Evolutionary conservation across 2,329 filamentous ascomycete species (phyloP).

Genomic region (Venturia oleaginea): DNA sequence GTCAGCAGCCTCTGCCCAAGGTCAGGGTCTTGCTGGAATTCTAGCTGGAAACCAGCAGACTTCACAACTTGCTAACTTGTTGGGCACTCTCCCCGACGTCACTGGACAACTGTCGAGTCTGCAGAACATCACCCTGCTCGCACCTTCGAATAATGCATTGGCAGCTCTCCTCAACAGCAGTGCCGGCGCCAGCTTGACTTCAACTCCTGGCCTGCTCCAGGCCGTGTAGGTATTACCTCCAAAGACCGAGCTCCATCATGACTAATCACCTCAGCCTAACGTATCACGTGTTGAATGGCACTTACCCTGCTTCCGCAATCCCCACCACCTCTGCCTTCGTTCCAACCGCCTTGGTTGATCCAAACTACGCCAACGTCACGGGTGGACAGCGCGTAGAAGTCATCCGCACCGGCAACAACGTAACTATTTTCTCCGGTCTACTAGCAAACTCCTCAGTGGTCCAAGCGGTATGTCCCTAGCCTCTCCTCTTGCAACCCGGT

Average conservation of each 20-base stretch:
- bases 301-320: conserved; percentile 31
- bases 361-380: conserved; percentile 48
- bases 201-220: conserved; percentile 26
- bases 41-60: conserved; percentile 26
- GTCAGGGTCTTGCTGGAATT: conserved; percentile 24
- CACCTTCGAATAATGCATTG: conserved; percentile 46
- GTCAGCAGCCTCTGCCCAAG: conserved; percentile 25
- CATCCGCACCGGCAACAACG: conserved; percentile 31
- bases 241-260: too few species aligned
- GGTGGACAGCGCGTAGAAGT: conserved; percentile 50
- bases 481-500: not conserved
- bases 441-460: conserved; percentile 41
- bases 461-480: conserved; percentile 33
- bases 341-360: conserved; percentile 41
- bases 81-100: conserved; percentile 29
- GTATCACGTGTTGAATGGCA: conserved; percentile 52
- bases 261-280: conserved; percentile 25
- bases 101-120: conserved; percentile 29
- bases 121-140: conserved; percentile 49
- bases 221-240: conserved; percentile 27
- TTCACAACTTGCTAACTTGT: conserved; percentile 26
- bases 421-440: conserved; percentile 45
- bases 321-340: conserved; percentile 35
- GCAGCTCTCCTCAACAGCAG: conserved; percentile 28
- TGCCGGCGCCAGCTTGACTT: conserved; percentile 22